Evolutionary conservation across 352 stramenopile genomes (phyloP), one percentile per base, ranked within the genome.

Genomic region (Phytophthora syringae): DNA sequence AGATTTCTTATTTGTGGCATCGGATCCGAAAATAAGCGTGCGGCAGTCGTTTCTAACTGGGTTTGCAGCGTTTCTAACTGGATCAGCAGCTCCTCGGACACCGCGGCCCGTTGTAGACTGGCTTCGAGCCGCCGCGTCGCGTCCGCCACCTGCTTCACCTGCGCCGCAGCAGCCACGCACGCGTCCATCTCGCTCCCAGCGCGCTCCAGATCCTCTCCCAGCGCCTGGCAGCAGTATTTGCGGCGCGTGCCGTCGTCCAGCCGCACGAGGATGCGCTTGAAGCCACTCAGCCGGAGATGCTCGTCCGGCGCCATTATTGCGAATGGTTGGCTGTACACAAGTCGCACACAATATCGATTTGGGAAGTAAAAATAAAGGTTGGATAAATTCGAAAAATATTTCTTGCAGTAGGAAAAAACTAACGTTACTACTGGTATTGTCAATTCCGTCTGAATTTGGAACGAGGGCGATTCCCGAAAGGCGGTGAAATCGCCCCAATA

Each of bases 221-320:
- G 56, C 16, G 74, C 70, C 1, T 21, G 47, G 32, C 51, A 40
- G 32, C 74, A 82, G 58, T 76, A 79, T 22, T 75, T 72, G 49
- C 60, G 70, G n/a, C 74, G 70, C 16, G 70, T 77, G 30, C 18
- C 20, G 13, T 71, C 70, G 37, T 77, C 70, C 25, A 82, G 57
- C 28, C 67, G 74, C 56, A 68, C 40, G 15, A 82, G 64, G 27
- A 82, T 74, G 25, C 74, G 67, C 67, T 70, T 76, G 57, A 77
- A 79, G 59, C 70, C 70, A 30, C 74, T 66, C 6, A 52, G 21
- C 2, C 60, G 60, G n/a, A 69, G 45, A 15, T 58, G 52, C 45
- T 76, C 48, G 6, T 68, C 12, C 45, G 36, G 34, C 53, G 21
- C 21, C n/a, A 55, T 42, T 49, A 10, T 45, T 25, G 18, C n/a